These are phyloP conservation scores for Rhazya stricta DNA, from an alignment of 257 asterid species.

Conservation along the genomic window DNA sequence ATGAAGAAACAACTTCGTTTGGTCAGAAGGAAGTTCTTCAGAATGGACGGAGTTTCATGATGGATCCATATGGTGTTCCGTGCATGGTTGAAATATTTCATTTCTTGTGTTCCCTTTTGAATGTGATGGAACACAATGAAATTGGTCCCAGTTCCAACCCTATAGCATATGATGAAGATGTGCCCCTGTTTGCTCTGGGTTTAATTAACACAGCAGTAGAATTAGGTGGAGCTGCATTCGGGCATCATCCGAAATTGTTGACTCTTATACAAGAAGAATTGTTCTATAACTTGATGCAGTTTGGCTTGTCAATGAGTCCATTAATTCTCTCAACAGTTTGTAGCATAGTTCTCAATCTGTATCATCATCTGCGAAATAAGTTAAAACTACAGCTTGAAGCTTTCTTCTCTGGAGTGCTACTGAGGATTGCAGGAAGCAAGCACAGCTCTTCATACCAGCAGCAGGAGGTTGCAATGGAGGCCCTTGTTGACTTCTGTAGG, in stretches of 20 bases:
- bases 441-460: slow-evolving; percentile 86
- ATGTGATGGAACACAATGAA: slow-evolving; percentile 72
- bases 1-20: slow-evolving; percentile 27
- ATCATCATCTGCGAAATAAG: slow-evolving; percentile 78
- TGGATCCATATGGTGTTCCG: slow-evolving; percentile 89
- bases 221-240: slow-evolving; percentile 74
- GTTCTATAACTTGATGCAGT: slow-evolving; percentile 76
- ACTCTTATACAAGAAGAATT: slow-evolving; percentile 82
- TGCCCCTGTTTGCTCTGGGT: slow-evolving; percentile 91
- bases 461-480: slow-evolving; percentile 98
- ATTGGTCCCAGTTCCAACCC: slow-evolving; percentile 65
- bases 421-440: slow-evolving; percentile 78
- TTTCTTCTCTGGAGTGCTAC: slow-evolving; percentile 66
- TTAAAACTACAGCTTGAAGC: slow-evolving; percentile 86
- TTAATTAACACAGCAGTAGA: slow-evolving; percentile 85
- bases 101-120: slow-evolving; percentile 83
- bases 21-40: slow-evolving; percentile 29
- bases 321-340: slow-evolving; percentile 87
- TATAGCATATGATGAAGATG: slow-evolving; percentile 88
- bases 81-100: slow-evolving; percentile 88
- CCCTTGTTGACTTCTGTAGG: slow-evolving; percentile 90
- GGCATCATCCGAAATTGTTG: slow-evolving; percentile 66
- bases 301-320: slow-evolving; percentile 96
- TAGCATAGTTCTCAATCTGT: slow-evolving; percentile 87
- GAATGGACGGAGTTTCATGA: slow-evolving; percentile 44